Conservation (phyloP, 2,329 filamentous ascomycete species). For the Hypomyces perniciosus region DNA sequence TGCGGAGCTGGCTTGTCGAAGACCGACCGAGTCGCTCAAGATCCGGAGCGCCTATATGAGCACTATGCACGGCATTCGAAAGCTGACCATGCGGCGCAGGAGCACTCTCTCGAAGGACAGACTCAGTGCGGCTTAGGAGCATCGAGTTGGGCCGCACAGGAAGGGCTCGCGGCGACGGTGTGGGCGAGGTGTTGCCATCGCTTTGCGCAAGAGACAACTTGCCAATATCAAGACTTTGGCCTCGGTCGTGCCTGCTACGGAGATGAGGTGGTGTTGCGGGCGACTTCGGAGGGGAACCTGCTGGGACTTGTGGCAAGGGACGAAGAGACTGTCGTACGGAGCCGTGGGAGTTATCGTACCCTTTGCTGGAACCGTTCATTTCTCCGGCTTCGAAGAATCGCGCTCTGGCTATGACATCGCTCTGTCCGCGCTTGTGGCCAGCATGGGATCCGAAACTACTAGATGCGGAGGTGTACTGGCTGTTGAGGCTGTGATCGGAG, state of each 20-base stretch:
- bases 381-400: slow-evolving; percentile 40
- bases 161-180: slow-evolving; percentile 36
- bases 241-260: slow-evolving; percentile 43
- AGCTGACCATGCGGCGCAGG: slow-evolving; percentile 26
- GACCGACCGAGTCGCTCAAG: slow-evolving; percentile 79
- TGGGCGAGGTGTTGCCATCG: slow-evolving; percentile 36
- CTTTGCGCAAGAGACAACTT: slow-evolving; percentile 45
- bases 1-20: slow-evolving; percentile 81
- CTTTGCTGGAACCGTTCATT: slow-evolving; percentile 37
- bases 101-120: slow-evolving; percentile 35
- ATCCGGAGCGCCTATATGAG: slow-evolving; percentile 59
- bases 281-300: slow-evolving; percentile 35
- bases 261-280: slow-evolving; percentile 24
- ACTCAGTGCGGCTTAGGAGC: slow-evolving; percentile 53
- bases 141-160: slow-evolving; percentile 54
- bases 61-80: slow-evolving; percentile 30
- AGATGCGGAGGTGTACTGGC: slow-evolving; percentile 67
- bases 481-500: slow-evolving; percentile 51
- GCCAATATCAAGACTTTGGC: slow-evolving; percentile 59
- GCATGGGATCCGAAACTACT: slow-evolving; percentile 43
- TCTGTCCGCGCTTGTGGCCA: slow-evolving; percentile 68
- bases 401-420: slow-evolving; percentile 58
- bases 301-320: slow-evolving; percentile 63
- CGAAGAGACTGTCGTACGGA: slow-evolving; percentile 71
- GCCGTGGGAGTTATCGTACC: slow-evolving; percentile 61